Conservation (phyloP, 208 protist species). For the Trypanosoma boissoni region DNA sequence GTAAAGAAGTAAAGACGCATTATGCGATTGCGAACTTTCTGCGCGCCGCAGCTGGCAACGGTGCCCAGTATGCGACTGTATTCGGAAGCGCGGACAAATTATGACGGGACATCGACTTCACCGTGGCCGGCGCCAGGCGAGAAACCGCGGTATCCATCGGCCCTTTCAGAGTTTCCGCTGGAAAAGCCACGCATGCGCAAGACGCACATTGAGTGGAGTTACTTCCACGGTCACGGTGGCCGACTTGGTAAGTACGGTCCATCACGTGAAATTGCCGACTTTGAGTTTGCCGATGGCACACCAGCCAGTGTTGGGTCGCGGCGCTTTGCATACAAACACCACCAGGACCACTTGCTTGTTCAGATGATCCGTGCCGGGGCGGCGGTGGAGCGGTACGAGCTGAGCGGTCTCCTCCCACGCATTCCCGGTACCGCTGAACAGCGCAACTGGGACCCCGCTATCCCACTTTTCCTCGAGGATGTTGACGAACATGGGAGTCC, state of each 20-base stretch:
- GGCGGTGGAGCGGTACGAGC: slow-evolving; percentile 67
- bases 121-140: slow-evolving; percentile 34
- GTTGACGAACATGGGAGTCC: slow-evolving; percentile 71
- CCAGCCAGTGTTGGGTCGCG: slow-evolving; percentile 54
- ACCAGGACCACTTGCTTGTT: slow-evolving; percentile 84
- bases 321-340: slow-evolving; percentile 82
- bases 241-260: slow-evolving; percentile 67
- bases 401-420: slow-evolving; percentile 57
- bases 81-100: slow-evolving; percentile 49
- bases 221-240: slow-evolving; percentile 76
- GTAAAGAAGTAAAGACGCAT: neutral
- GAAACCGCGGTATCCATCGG: slow-evolving; percentile 46
- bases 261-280: slow-evolving; percentile 79
- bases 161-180: slow-evolving; percentile 48
- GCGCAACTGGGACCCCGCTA: slow-evolving; percentile 85
- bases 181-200: slow-evolving; percentile 60
- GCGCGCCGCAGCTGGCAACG: neutral
- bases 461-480: slow-evolving; percentile 87
- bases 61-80: slow-evolving; percentile 8
- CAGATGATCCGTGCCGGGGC: slow-evolving; percentile 85
- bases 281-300: slow-evolving; percentile 84
- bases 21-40: slow-evolving; percentile 20
- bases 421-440: slow-evolving; percentile 78
- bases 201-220: slow-evolving; percentile 85
- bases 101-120: slow-evolving; percentile 30